These are phyloP conservation scores for Magnolia officinalis DNA, from an alignment of 164 flowering plant genomes.

Conservation along the genomic window DNA sequence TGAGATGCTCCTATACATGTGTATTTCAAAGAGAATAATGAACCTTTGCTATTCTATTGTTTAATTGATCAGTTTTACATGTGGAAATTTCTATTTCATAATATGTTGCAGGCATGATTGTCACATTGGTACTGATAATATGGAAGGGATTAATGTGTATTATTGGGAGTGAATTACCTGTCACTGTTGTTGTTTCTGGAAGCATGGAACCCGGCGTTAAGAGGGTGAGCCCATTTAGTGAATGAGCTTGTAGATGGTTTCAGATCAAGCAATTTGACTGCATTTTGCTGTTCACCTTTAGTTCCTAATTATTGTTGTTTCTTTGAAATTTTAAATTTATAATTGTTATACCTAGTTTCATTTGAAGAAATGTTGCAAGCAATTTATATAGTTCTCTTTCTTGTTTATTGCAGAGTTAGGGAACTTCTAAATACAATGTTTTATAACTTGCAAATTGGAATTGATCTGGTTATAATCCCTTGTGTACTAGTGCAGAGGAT, in stretches of 20 bases:
- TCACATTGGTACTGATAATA: constrained; percentile 72
- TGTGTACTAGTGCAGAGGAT: neutral
- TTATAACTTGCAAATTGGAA: neutral
- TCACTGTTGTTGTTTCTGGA: constrained; percentile 76
- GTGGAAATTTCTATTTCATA: neutral
- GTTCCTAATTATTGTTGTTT: neutral
- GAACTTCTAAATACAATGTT: too few relatives aligned
- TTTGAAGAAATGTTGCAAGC: neutral
- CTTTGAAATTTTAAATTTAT: neutral
- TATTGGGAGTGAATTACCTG: constrained; percentile 83
- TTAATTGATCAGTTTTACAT: neutral
- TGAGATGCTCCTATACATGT: too few relatives aligned
- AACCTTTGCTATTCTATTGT: too few relatives aligned
- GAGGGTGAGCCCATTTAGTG: constrained; percentile 39
- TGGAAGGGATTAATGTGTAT: constrained; percentile 80
- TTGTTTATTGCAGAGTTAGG: neutral
- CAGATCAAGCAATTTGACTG: neutral
- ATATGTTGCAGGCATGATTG: constrained; percentile 54
- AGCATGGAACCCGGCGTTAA: constrained; percentile 89
- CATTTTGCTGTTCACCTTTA: neutral
- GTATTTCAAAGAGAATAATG: too few relatives aligned
- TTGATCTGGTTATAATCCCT: neutral
- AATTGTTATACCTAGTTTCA: neutral
- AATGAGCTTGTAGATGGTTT: neutral
- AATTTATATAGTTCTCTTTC: neutral